These are phyloP conservation scores for Sonneratia caseolaris DNA, from an alignment of 345 rosid genomes.

Conservation along the genomic window DNA sequence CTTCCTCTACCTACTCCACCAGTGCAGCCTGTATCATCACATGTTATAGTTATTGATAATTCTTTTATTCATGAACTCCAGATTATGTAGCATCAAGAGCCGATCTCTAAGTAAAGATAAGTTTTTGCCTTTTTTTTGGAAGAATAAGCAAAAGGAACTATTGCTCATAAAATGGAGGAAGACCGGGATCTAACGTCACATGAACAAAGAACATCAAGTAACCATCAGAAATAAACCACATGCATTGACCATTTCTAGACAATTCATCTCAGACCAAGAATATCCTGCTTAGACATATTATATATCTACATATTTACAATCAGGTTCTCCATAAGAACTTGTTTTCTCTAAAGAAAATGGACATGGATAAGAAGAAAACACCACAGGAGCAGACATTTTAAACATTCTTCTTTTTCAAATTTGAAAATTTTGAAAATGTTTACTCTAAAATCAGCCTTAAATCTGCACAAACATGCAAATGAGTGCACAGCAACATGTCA, in stretches of 20 bases:
- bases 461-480: background rate
- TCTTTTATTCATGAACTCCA: background rate
- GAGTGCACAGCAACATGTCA: background rate
- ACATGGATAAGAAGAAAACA: background rate
- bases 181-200: background rate
- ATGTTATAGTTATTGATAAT: background rate
- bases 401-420: background rate
- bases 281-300: background rate
- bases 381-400: background rate
- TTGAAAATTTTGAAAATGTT: background rate
- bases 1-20: conserved; percentile 89
- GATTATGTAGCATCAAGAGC: background rate
- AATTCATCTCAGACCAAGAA: background rate
- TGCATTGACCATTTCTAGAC: background rate
- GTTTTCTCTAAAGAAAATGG: background rate
- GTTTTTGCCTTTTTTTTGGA: too few species aligned
- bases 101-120: background rate
- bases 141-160: background rate
- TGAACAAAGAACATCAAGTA: background rate
- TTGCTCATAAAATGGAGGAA: background rate
- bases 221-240: background rate
- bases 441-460: background rate
- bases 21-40: conserved; percentile 61
- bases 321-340: background rate
- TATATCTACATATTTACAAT: background rate